Percentiles rank a stretch among this genome's conserved stretches.
Conservation (phyloP, 495 filamentous ascomycete genomes). For the Darksidea phi region DNA sequence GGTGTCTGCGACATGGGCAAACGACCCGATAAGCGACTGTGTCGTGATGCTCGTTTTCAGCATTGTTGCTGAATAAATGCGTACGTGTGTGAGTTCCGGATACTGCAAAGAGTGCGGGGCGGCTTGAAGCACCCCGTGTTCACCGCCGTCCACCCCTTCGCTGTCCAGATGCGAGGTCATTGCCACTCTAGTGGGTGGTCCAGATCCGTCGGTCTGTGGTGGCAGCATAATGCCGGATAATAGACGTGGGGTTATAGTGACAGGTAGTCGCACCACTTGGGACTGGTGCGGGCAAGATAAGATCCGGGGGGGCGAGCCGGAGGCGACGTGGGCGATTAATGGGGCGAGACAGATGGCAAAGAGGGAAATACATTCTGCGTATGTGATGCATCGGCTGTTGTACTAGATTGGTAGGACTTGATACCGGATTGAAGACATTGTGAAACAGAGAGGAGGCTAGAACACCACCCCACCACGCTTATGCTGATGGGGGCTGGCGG, state of each 20-base stretch:
- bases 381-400: conserved; percentile 13
- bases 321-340: conserved; percentile 5
- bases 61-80: background rate
- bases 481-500: too few relatives aligned
- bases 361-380: conserved; percentile 10
- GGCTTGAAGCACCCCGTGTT: background rate
- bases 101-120: background rate
- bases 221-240: too few relatives aligned
- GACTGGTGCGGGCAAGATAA: too few relatives aligned
- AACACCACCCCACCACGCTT: too few relatives aligned
- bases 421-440: background rate
- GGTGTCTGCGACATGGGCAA: background rate
- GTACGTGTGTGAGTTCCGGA: background rate
- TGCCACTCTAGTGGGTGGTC: background rate
- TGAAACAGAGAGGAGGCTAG: too few relatives aligned
- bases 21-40: conserved; percentile 4
- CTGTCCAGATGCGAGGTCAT: background rate
- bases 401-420: background rate
- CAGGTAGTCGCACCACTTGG: conserved; percentile 4
- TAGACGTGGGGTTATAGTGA: conserved; percentile 5
- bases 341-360: conserved; percentile 10
- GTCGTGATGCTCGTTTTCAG: conserved; percentile 10
- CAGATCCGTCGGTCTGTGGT: background rate
- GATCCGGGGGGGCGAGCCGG: background rate
- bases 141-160: conserved; percentile 7